Conservation (phyloP, 1,284 basidiomycete species). For the Pseudozyma thailandica region DNA sequence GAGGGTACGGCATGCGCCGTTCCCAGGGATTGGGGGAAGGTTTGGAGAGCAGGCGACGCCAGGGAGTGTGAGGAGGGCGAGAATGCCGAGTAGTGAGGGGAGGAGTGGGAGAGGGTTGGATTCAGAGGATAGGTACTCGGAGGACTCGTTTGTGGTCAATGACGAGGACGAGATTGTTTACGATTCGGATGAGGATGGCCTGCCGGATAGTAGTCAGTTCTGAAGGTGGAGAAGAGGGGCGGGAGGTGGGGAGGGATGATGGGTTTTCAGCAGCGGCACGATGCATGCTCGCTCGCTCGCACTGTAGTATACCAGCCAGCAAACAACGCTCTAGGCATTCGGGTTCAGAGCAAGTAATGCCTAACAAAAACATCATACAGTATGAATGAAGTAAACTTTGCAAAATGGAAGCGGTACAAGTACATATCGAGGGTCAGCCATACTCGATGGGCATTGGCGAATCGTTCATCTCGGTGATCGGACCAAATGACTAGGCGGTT, state of each 20-base stretch:
- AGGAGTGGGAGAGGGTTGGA: slow-evolving; percentile 15
- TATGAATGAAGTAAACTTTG: not conserved
- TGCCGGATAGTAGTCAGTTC: slow-evolving; percentile 38
- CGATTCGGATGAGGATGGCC: slow-evolving; percentile 27
- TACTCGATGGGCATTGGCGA: too few species aligned
- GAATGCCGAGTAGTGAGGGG: slow-evolving; percentile 39
- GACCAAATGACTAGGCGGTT: too few species aligned
- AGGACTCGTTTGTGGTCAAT: slow-evolving; percentile 61
- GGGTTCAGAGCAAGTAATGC: not conserved
- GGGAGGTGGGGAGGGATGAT: too few species aligned
- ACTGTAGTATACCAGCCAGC: too few species aligned
- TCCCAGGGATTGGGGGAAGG: slow-evolving; percentile 53
- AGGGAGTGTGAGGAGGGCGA: slow-evolving; percentile 7
- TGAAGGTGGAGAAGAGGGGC: slow-evolving; percentile 5
- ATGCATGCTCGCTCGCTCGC: too few species aligned
- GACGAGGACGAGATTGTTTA: slow-evolving; percentile 57
- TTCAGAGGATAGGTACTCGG: slow-evolving; percentile 53
- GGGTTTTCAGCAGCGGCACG: too few species aligned
- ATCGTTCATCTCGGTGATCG: too few species aligned
- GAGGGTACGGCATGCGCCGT: slow-evolving; percentile 30
- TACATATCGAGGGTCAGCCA: slow-evolving; percentile 6
- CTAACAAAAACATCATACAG: not conserved
- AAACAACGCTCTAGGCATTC: too few species aligned
- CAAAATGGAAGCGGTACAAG: slow-evolving; percentile 12
- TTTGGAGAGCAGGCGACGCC: slow-evolving; percentile 34